A percentile compares a stretch with the other conserved stretches of the same genome.
Evolutionary conservation across 2,329 filamentous ascomycete genomes (phyloP).

Genomic region (Emericellopsis cladophorae): DNA sequence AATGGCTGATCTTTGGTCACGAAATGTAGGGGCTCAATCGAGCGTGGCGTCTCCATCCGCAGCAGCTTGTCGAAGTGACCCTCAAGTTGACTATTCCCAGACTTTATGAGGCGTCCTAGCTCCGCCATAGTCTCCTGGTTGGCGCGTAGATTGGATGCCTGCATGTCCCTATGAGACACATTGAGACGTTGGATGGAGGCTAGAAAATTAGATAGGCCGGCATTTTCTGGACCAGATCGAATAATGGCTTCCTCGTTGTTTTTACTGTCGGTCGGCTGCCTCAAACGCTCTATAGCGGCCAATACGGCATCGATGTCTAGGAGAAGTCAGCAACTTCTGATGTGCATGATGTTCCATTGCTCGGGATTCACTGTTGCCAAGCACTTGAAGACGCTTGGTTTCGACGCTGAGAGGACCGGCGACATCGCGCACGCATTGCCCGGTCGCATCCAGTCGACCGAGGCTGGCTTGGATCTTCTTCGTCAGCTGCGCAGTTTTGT

Average conservation of each 20-base stretch:
- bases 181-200: slow-evolving; percentile 81
- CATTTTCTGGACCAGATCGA: slow-evolving; percentile 70
- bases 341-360: background rate
- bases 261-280: slow-evolving; percentile 85
- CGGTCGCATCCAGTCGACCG: slow-evolving; percentile 71
- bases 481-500: slow-evolving; percentile 85
- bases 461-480: slow-evolving; percentile 92
- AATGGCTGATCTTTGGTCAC: slow-evolving; percentile 84
- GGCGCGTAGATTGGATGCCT: slow-evolving; percentile 77
- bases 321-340: background rate
- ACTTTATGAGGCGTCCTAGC: slow-evolving; percentile 62
- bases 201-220: slow-evolving; percentile 74
- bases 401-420: slow-evolving; percentile 88
- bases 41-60: slow-evolving; percentile 59
- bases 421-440: slow-evolving; percentile 82
- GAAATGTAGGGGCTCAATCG: slow-evolving; percentile 82
- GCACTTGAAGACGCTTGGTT: slow-evolving; percentile 77
- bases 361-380: slow-evolving; percentile 55
- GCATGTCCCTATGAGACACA: slow-evolving; percentile 73
- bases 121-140: slow-evolving; percentile 84
- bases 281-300: slow-evolving; percentile 74
- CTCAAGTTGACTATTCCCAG: slow-evolving; percentile 74
- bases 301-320: slow-evolving; percentile 77
- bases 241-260: slow-evolving; percentile 88
- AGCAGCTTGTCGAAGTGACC: slow-evolving; percentile 70